These are phyloP conservation scores for Begonia peltatifolia DNA, from an alignment of 306 rosid genomes.

Conservation along the genomic window DNA sequence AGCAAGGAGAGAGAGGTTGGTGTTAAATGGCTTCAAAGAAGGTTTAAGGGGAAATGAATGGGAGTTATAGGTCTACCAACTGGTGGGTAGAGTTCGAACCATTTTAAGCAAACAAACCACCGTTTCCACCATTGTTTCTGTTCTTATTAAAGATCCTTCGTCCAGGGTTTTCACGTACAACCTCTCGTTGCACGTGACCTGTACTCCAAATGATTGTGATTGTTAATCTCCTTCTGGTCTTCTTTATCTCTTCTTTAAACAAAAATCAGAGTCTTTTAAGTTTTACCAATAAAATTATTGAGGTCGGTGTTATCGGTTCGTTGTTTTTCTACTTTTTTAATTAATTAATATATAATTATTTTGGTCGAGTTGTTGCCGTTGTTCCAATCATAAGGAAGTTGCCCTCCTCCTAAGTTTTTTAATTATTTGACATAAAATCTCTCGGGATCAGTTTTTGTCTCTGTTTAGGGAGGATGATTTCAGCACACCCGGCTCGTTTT, in stretches of 20 bases:
- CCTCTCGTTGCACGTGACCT: constrained; percentile 54
- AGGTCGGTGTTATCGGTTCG: constrained; percentile 34
- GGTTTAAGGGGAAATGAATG: constrained; percentile 28
- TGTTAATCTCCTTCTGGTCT: constrained; percentile 20
- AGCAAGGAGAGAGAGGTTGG: constrained; percentile 4
- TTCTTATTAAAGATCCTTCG: constrained; percentile 16
- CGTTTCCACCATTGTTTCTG: constrained; percentile 9
- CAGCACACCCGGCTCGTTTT: constrained; percentile 7
- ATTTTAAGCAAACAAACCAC: constrained; percentile 61
- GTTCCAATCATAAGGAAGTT: constrained; percentile 78
- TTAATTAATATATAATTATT: constrained; percentile 13
- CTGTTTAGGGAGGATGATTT: constrained; percentile 19
- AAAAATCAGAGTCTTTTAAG: not conserved
- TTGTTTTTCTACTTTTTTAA: constrained; percentile 10
- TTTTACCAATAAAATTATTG: constrained; percentile 11
- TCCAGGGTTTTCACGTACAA: constrained; percentile 16
- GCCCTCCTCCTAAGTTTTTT: constrained; percentile 34
- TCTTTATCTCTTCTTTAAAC: constrained; percentile 4
- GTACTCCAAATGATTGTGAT: constrained; percentile 28
- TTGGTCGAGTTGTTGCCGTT: constrained; percentile 53
- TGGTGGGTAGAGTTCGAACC: constrained; percentile 66
- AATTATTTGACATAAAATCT: constrained; percentile 14
- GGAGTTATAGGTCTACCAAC: constrained; percentile 58
- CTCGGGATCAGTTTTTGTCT: constrained; percentile 55
- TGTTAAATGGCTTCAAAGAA: constrained; percentile 32